Base-by-base conservation (phyloP, 495 filamentous ascomycete species). In the Aspergillus sclerotioniger region DNA sequence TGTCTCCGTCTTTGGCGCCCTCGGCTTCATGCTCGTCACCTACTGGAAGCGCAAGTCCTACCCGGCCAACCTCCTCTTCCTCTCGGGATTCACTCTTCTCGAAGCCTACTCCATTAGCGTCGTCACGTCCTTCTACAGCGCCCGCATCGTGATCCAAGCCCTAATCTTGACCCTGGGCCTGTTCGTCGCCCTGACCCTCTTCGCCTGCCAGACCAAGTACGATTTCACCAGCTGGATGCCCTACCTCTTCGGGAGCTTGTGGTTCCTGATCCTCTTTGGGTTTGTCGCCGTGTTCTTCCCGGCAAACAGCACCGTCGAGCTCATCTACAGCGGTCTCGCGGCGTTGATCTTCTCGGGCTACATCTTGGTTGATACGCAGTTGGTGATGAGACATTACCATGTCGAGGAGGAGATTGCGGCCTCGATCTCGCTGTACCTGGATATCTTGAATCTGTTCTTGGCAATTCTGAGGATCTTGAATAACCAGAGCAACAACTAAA, bases 31-130 rank as follows among this genome's bases (percentile, higher is more conserved):
- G 82, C 71, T 89, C 58, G 81, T 95, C 29, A 98, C 94, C 45
- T 98, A 85, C 80, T 99, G 94, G 94, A 98, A 98, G 76, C 88
- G 92, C 67, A 94, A 97, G 71, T 92, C 88, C 1, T 99, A 99
- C 75, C 94, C 94, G 0, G 87, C 87, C 33, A 99, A 99, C 72
- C 82, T 99, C 0, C 76, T 96, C 46, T 98, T 98, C 83, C 84
- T 99, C 31, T 81, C 87, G 41, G 90, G 81, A 29, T 99, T 99
- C 82, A 99, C 94, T 3, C 77, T 90, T 0, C 73, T 96, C 28
- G 94, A 99, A 74, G 92, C 93, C 31, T 99, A 99, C 81, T 85
- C 87, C 53, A 88, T 99, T 75, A 89, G 85, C 57, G 91, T 98
- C 58, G 87, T 94, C 60, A 90, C 90, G 3, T 94, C 90, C 49